phyloP scores from a whole-genome alignment of 768 basidiomycete genomes.

The Leccinum longicurvipes region DNA sequence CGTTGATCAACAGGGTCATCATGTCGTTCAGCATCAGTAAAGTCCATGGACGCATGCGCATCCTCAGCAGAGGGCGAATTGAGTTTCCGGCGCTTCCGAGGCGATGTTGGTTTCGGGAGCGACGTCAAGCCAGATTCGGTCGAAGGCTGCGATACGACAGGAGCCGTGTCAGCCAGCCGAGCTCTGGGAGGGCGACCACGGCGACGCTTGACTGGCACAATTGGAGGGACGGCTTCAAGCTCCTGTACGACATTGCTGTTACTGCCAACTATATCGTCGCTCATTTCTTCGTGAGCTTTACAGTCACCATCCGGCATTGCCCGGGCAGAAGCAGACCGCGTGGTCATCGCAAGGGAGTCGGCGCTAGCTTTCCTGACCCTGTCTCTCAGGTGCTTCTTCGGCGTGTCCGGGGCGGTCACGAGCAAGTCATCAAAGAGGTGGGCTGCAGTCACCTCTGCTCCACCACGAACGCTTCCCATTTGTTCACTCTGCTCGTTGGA shows the following conservation, averaged over 20 bases:
- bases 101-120: conserved; percentile 21
- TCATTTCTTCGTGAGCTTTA: conserved; percentile 5
- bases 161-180: conserved; percentile 11
- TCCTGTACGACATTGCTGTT: not conserved
- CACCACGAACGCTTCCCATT: conserved; percentile 1
- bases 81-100: conserved; percentile 46
- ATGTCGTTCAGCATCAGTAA: not conserved
- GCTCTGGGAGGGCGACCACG: conserved; percentile 32
- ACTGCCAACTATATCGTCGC: conserved; percentile 8
- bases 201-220: conserved; percentile 29
- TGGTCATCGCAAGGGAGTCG: conserved; percentile 17
- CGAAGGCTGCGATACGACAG: not conserved
- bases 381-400: conserved; percentile 19
- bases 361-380: conserved; percentile 12
- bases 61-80: conserved; percentile 35
- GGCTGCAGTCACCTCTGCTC: conserved; percentile 22
- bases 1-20: conserved; percentile 8
- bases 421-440: conserved; percentile 33
- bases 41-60: conserved; percentile 7
- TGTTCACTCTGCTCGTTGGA: conserved; percentile 17
- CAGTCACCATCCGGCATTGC: conserved; percentile 12
- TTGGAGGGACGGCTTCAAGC: conserved; percentile 3
- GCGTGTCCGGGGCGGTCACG: conserved; percentile 16
- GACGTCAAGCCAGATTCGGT: conserved; percentile 9
- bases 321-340: conserved; percentile 19